phyloP scores from a whole-genome alignment of 2,329 filamentous ascomycete species.

The Fusarium longipes region DNA sequence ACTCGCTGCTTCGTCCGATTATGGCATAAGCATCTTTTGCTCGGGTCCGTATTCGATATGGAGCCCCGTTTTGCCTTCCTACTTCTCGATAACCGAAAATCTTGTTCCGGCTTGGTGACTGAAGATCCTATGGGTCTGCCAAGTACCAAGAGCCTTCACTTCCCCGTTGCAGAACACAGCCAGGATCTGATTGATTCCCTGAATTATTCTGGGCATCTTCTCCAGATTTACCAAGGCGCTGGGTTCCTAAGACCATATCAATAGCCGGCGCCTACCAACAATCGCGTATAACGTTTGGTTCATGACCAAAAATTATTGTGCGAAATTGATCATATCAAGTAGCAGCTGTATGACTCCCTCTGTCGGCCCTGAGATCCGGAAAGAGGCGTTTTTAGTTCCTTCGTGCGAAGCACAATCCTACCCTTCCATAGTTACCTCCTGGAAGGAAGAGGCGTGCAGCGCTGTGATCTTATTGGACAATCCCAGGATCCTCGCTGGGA shows the following conservation, averaged over 20 bases:
- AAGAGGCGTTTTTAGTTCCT: slow-evolving; percentile 15
- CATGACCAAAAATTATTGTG: not conserved
- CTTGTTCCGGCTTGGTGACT: not conserved
- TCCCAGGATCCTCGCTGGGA: slow-evolving; percentile 3
- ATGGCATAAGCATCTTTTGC: not conserved
- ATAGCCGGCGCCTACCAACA: slow-evolving; percentile 1
- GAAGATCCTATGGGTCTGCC: slow-evolving; percentile 17
- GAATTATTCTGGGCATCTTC: slow-evolving; percentile 16
- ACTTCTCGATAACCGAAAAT: slow-evolving; percentile 26
- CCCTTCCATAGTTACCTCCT: slow-evolving; percentile 7
- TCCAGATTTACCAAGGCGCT: slow-evolving; percentile 20
- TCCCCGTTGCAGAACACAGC: slow-evolving; percentile 6
- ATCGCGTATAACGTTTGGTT: not conserved
- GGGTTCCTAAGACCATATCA: not conserved
- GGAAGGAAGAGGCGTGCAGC: not conserved
- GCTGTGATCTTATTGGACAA: slow-evolving; percentile 7
- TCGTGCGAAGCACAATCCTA: slow-evolving; percentile 9
- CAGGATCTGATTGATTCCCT: slow-evolving; percentile 1
- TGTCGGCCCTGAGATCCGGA: slow-evolving; percentile 42
- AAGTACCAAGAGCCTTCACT: slow-evolving; percentile 14
- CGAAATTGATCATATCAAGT: not conserved
- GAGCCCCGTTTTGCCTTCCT: slow-evolving; percentile 2
- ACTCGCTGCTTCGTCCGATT: slow-evolving; percentile 1
- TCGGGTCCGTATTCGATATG: not conserved
- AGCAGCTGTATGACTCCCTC: slow-evolving; percentile 1